Evolutionary conservation across 2,329 filamentous ascomycete genomes (phyloP).

Genomic region (Cordyceps farinosa): DNA sequence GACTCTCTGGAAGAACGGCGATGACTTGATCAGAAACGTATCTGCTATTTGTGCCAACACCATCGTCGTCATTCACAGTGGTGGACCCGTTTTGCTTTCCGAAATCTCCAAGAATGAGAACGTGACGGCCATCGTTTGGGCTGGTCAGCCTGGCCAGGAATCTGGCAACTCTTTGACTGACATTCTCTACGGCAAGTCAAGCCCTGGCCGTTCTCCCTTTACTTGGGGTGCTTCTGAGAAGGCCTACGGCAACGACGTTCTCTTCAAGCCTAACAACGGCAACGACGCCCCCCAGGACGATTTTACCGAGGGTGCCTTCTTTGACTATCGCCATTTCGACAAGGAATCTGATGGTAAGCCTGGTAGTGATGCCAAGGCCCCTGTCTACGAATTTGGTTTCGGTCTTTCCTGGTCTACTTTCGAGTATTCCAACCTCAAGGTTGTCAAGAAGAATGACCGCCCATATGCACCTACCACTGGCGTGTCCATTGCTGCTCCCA

Average conservation of each 20-base stretch:
- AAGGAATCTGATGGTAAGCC: slow-evolving; percentile 39
- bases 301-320: slow-evolving; percentile 75
- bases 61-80: slow-evolving; percentile 84
- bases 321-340: slow-evolving; percentile 69
- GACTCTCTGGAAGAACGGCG: slow-evolving; percentile 81
- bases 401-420: slow-evolving; percentile 81
- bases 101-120: slow-evolving; percentile 74
- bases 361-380: slow-evolving; percentile 47
- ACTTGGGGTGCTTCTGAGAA: slow-evolving; percentile 67
- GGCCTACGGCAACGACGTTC: slow-evolving; percentile 66
- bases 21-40: slow-evolving; percentile 77
- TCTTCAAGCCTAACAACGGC: slow-evolving; percentile 67
- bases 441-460: slow-evolving; percentile 47
- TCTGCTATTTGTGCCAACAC: slow-evolving; percentile 79
- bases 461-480: slow-evolving; percentile 60
- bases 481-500: slow-evolving; percentile 59
- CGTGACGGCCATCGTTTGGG: slow-evolving; percentile 79
- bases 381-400: slow-evolving; percentile 77
- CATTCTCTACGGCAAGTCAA: slow-evolving; percentile 77
- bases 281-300: slow-evolving; percentile 63
- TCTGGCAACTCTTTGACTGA: slow-evolving; percentile 76
- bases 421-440: slow-evolving; percentile 63
- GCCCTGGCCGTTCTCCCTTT: slow-evolving; percentile 76
- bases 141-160: slow-evolving; percentile 78
- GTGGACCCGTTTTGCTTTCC: slow-evolving; percentile 72